Base-by-base conservation (phyloP, 2,329 filamentous ascomycete genomes). In the Eutypa lata region DNA sequence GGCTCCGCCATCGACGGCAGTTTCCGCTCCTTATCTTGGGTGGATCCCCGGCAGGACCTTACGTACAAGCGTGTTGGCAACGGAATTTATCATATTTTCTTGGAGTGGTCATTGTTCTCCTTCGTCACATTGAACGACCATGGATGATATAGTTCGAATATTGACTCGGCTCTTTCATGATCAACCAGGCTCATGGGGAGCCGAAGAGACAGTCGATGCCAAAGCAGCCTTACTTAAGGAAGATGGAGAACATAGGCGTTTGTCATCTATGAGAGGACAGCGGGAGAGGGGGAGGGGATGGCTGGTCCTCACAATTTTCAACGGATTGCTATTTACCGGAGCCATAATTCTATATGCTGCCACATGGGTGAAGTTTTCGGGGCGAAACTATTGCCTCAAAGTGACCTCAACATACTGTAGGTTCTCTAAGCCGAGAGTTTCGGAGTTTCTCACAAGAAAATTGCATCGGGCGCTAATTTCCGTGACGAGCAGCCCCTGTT, bases 351-450 rank as follows among this genome's bases (percentile, higher is more conserved):
- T 57, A 18, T 57, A 56, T 33, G n/a, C 31, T 40, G 48, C 28
- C 21, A 46, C 53, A 47, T 56, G 51, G 56, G 13, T 26, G 16
- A 58, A 54, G 45, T 50, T 49, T 35, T 42, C 46, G 2, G 48
- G 18, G 40, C 51, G 48, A 19, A 54, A 58, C 21, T 46, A 22
- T 14, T 56, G 56, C 11, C 56, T 58, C 14, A 58, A 48, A 21
- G 50, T 46, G 24, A 58, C 49, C 2, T 56, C 53, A 18, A 53
- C 48, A 16, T 58, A 58, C 26, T 56, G 53, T 58, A 5, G 51
- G 53, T 54, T 18, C n/a, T 18, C 26, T 28, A 18, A 18, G 35
- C 46, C 10, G 14, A 18, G 16, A 33, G 11, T 10, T 7, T 37
- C 6, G 13, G 13, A 13, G 35, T n/a, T 14, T 4, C 16, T n/a